Evolutionary conservation across 441 rosid genomes (phyloP), one percentile per base, ranked within the genome.

Genomic region (Adansonia gregorii): DNA sequence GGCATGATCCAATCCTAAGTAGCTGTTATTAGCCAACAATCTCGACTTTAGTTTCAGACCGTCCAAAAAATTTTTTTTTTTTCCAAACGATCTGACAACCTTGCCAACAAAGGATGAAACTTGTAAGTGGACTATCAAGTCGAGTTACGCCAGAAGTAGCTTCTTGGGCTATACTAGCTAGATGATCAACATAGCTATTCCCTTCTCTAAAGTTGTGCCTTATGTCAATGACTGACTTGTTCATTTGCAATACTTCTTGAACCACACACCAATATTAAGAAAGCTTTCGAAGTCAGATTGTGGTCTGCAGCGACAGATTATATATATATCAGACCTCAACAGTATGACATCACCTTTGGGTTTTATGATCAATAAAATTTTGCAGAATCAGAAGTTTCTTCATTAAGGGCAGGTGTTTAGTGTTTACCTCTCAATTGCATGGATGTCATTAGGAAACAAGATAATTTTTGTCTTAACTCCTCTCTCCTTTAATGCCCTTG

Each of bases 271-370:
- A 75, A 91, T 84, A 67, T 91, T 94, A 31, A 92, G 90, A 84
- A 80, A 91, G 89, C 98, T 87, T 79, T 91, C 93, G 15, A 79
- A 94, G 83, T 90, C 97, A 0, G 98, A 92, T 75, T 89, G 94
- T 6, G 98, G 98, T 63, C 97, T 95, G 92, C 97, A 89, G 14
- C 55, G 72, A 73, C 78, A 9, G 54, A 19, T 65, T 17, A 80
- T 52, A 56, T 48, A 48, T 52, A 81, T 8, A 17, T 74, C 87
- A 83, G 58, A 70, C 41, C 54, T 76, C 45, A 69, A 69, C 3
- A 61, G 5, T 46, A 22, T n/a, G 41, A 4, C 8, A 63, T 43
- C 2, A 70, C 67, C 73, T 78, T 79, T 17, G 27, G 45, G 2
- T 51, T 35, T 75, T 15, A 22, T 3, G 11, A 12, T 7, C 22